phyloP scores from a whole-genome alignment of 495 filamentous ascomycete species.

The Pyrenula massariospora region DNA sequence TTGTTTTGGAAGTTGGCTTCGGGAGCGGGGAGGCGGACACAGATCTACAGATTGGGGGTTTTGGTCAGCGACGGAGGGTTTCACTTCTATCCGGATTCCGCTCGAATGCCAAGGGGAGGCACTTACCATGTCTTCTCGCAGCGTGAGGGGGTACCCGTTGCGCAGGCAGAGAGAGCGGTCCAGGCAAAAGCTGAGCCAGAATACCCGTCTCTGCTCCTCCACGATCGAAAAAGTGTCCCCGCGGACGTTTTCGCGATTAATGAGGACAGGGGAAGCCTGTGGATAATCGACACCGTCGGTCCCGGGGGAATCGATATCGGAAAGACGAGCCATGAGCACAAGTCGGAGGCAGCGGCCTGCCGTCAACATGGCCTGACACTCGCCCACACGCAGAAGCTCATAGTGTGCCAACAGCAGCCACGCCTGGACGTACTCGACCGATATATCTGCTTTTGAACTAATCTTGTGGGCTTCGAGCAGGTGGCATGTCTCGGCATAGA shows the following conservation, averaged over 20 bases:
- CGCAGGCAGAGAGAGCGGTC: slow-evolving; percentile 39
- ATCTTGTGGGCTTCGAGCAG: slow-evolving; percentile 26
- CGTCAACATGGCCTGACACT: slow-evolving; percentile 19
- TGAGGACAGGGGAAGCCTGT: not conserved
- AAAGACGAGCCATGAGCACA: slow-evolving; percentile 33
- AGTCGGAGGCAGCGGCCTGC: slow-evolving; percentile 41
- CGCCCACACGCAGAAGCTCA: slow-evolving; percentile 33
- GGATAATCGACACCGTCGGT: slow-evolving; percentile 5
- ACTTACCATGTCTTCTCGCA: slow-evolving; percentile 37
- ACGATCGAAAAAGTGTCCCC: slow-evolving; percentile 11
- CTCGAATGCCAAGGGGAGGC: no score
- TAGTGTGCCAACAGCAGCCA: slow-evolving; percentile 44
- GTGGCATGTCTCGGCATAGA: slow-evolving; percentile 37
- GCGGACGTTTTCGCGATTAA: no score
- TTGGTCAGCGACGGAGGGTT: slow-evolving; percentile 1
- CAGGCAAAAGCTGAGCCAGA: slow-evolving; percentile 44
- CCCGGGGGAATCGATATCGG: slow-evolving; percentile 29
- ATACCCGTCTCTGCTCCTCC: slow-evolving; percentile 39
- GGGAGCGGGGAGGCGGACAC: slow-evolving; percentile 30
- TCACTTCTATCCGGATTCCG: not conserved
- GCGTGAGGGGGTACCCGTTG: slow-evolving; percentile 31
- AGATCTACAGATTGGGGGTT: no score
- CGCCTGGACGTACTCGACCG: slow-evolving; percentile 34
- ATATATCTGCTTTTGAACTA: not conserved
- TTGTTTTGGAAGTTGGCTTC: slow-evolving; percentile 39